These are phyloP conservation scores for Cryomyces minteri DNA, from an alignment of 495 filamentous ascomycete genomes.

Conservation along the genomic window DNA sequence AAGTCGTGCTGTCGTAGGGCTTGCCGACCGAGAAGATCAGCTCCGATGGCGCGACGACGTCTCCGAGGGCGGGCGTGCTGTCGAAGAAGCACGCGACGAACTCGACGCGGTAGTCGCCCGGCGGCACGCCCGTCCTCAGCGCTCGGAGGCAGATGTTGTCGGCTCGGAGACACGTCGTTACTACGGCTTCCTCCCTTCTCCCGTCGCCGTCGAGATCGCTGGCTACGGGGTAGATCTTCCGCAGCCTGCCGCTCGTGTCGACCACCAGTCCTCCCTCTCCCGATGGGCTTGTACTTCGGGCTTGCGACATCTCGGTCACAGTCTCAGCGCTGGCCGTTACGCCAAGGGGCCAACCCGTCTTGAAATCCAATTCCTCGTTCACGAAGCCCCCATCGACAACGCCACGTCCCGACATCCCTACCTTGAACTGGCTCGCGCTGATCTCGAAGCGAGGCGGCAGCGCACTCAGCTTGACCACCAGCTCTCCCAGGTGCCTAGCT, in stretches of 20 bases:
- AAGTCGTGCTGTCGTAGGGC: constrained; percentile 11
- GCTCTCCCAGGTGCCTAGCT: constrained; percentile 8
- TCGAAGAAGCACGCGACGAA: constrained; percentile 15
- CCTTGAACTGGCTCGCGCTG: constrained; percentile 6
- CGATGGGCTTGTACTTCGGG: constrained; percentile 6
- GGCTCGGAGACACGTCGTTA: constrained; percentile 9
- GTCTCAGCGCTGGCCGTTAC: constrained; percentile 3
- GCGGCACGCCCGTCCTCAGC: constrained; percentile 14
- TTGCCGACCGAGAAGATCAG: constrained; percentile 13
- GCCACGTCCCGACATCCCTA: constrained; percentile 9
- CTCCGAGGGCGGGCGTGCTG: constrained; percentile 1
- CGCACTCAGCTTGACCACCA: constrained; percentile 9
- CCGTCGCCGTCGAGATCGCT: constrained; percentile 14
- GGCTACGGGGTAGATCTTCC: constrained; percentile 14
- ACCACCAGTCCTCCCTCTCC: constrained; percentile 10
- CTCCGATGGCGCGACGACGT: constrained; percentile 5
- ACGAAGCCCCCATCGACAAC: constrained; percentile 7
- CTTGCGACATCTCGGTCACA: constrained; percentile 3
- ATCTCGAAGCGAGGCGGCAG: constrained; percentile 13
- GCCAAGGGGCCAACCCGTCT: constrained; percentile 14
- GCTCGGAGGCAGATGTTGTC: constrained; percentile 12
- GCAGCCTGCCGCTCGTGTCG: constrained; percentile 6
- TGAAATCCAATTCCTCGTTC: constrained; percentile 13
- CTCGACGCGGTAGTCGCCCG: constrained; percentile 11
- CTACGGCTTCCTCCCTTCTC: constrained; percentile 9